Conservation (phyloP, 164 flowering plant species). For the Nelumbo lutea region DNA sequence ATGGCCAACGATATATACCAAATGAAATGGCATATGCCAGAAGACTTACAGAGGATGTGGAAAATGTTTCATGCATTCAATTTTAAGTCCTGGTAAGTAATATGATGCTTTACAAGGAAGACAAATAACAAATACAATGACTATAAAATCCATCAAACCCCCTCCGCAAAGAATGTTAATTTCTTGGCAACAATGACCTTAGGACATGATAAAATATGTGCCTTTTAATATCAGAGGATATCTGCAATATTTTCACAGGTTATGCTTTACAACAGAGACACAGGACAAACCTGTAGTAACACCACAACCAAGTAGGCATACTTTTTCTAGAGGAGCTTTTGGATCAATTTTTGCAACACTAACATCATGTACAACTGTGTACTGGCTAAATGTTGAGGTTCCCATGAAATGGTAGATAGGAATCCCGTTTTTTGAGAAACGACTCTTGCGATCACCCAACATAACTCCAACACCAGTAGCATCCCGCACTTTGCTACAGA, state of each 20-base stretch:
- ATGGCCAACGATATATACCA: no score
- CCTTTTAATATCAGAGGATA: background rate
- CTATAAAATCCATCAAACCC: background rate
- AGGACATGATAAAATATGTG: background rate
- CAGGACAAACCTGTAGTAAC: constrained; percentile 75
- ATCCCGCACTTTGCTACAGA: constrained; percentile 87
- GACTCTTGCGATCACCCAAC: constrained; percentile 89
- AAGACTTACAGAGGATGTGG: no score
- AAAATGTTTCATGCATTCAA: no score
- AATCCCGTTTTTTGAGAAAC: constrained; percentile 83
- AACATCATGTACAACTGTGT: constrained; percentile 95
- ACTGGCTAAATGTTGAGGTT: constrained; percentile 95
- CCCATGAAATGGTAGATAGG: constrained; percentile 99
- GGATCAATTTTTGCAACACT: constrained; percentile 97
- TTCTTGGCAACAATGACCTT: background rate
- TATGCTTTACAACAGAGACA: background rate
- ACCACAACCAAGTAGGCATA: constrained; percentile 97
- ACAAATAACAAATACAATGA: background rate
- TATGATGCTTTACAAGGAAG: no score
- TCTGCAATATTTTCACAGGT: no score
- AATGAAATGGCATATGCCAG: no score
- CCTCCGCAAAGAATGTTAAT: background rate
- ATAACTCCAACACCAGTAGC: constrained; percentile 97
- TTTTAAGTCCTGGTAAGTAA: no score
- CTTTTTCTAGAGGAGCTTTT: constrained; percentile 87